Evolutionary conservation across 192 early-diverging fungal genomes (phyloP).

Genomic region (Coemansia sp.): DNA sequence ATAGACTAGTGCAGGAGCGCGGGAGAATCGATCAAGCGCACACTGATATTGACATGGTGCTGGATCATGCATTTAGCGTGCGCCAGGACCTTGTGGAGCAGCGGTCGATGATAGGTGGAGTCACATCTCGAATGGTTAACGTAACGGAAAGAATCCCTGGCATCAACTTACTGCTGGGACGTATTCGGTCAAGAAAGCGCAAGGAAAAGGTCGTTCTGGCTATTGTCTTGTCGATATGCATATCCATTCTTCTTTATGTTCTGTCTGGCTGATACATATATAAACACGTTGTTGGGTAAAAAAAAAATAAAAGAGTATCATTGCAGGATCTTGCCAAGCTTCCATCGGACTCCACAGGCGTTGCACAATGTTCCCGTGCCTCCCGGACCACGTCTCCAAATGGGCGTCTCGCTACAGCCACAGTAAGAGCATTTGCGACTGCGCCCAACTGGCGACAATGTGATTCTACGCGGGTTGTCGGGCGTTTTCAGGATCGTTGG

Average conservation of each 20-base stretch:
- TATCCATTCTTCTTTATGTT: constrained; percentile 41
- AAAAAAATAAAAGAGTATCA: background rate
- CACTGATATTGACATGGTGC: constrained; percentile 49
- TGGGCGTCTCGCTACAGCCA: constrained; percentile 65
- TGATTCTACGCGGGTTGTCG: background rate
- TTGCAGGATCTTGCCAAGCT: constrained; percentile 70
- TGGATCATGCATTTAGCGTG: constrained; percentile 52
- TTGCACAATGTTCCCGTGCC: constrained; percentile 76
- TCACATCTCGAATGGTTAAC: constrained; percentile 30
- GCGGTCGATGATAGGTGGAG: constrained; percentile 26
- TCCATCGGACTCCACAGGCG: constrained; percentile 83
- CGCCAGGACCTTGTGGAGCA: constrained; percentile 46
- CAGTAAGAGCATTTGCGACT: constrained; percentile 67
- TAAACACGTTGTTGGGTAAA: background rate
- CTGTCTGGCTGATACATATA: constrained; percentile 10
- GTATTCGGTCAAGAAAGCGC: constrained; percentile 52
- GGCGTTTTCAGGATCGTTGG: background rate
- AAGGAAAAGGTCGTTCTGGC: constrained; percentile 51
- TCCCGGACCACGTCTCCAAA: constrained; percentile 75
- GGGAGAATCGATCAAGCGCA: constrained; percentile 47
- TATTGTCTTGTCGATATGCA: constrained; percentile 39
- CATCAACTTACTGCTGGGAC: constrained; percentile 47
- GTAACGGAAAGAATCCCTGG: constrained; percentile 50
- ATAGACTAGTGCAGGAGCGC: constrained; percentile 42
- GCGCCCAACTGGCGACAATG: background rate